Conservation (phyloP, 1,284 basidiomycete species). For the Ustilago esculenta region DNA sequence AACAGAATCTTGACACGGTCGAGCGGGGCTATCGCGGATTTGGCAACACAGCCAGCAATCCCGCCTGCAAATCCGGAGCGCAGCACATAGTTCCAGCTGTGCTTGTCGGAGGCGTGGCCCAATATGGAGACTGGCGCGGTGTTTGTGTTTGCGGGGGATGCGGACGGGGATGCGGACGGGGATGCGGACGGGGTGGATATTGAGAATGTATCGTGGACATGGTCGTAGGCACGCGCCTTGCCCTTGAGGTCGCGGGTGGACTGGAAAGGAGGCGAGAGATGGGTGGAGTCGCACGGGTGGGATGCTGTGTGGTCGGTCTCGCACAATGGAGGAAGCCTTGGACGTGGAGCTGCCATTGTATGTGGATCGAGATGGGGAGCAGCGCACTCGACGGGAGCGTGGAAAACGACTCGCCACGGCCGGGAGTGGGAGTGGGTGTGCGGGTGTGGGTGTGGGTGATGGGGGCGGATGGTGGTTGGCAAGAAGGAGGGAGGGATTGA, state of each 20-base stretch:
- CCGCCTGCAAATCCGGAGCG: slow-evolving; percentile 89
- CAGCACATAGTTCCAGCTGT: slow-evolving; percentile 78
- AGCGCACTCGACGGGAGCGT: no score
- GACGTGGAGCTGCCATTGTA: slow-evolving; percentile 28
- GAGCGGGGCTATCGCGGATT: slow-evolving; percentile 94
- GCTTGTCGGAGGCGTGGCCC: slow-evolving; percentile 70
- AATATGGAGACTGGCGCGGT: slow-evolving; percentile 13
- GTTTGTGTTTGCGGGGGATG: no score
- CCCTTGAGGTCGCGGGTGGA: slow-evolving; percentile 23
- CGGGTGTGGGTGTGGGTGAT: no score
- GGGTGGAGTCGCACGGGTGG: slow-evolving; percentile 19
- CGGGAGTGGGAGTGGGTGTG: no score
- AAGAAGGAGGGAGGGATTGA: no score
- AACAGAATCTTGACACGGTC: slow-evolving; percentile 99
- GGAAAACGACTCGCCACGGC: no score
- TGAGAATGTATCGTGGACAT: slow-evolving; percentile 19
- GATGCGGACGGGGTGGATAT: slow-evolving; percentile 3
- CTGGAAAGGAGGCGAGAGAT: not conserved
- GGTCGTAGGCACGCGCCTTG: slow-evolving; percentile 29
- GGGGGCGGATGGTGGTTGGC: no score
- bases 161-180: not conserved
- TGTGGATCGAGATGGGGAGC: not conserved
- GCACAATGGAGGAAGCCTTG: slow-evolving; percentile 45
- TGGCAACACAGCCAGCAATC: slow-evolving; percentile 91
- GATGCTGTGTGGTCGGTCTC: slow-evolving; percentile 45